These are phyloP conservation scores for Nannochloropsis salina DNA, from an alignment of 108 stramenopile species.

Conservation along the genomic window DNA sequence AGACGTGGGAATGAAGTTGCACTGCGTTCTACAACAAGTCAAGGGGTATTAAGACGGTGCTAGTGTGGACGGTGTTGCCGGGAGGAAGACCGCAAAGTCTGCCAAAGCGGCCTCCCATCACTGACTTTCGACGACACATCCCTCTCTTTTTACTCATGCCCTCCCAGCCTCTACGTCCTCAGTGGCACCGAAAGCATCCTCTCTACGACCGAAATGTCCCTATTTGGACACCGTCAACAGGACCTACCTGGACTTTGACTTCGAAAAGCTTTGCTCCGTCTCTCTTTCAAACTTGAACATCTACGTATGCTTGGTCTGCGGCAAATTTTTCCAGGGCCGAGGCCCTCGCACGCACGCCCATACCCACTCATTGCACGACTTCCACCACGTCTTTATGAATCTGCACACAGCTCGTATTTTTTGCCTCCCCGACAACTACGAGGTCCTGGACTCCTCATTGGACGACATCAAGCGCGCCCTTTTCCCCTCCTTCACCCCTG, in stretches of 20 bases:
- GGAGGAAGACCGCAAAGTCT: too few species aligned
- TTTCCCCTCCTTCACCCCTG: slow-evolving; percentile 65
- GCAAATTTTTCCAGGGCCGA: slow-evolving; percentile 89
- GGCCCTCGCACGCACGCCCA: slow-evolving; percentile 87
- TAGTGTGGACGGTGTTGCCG: too few species aligned
- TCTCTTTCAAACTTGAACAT: slow-evolving; percentile 83
- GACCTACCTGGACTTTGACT: slow-evolving; percentile 87
- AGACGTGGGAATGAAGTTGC: too few species aligned
- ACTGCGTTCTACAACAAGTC: too few species aligned
- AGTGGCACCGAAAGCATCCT: too few species aligned
- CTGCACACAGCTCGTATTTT: slow-evolving; percentile 61
- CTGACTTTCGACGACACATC: too few species aligned
- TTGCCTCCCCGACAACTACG: slow-evolving; percentile 92
- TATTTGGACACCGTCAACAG: slow-evolving; percentile 95
- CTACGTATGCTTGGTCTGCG: slow-evolving; percentile 94
- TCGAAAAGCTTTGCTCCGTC: slow-evolving; percentile 80
- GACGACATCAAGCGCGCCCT: slow-evolving; percentile 74
- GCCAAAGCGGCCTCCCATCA: too few species aligned
- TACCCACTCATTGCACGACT: slow-evolving; percentile 78
- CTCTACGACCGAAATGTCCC: slow-evolving; percentile 63
- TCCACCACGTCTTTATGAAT: slow-evolving; percentile 88
- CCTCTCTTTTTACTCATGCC: too few species aligned
- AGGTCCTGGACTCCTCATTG: slow-evolving; percentile 76
- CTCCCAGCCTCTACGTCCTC: too few species aligned
- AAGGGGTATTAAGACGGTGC: too few species aligned